Percentiles rank a stretch among this genome's conserved stretches.
These are phyloP conservation scores for Cyclotella atomus DNA, from an alignment of 108 stramenopile species.

Conservation along the genomic window DNA sequence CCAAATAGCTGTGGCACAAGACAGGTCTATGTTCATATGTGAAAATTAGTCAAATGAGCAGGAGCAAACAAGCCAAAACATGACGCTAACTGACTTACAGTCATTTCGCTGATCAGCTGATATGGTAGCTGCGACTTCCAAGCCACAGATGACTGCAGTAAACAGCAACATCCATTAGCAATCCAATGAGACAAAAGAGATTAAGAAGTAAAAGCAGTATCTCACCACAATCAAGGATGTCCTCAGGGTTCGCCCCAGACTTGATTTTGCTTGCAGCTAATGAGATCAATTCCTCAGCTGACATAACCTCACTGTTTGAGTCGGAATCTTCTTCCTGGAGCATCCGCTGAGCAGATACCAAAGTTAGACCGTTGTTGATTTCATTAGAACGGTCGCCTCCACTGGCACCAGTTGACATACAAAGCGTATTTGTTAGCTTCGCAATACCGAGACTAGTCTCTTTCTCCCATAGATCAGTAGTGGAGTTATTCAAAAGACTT, in stretches of 20 bases:
- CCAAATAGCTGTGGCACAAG: slow-evolving; percentile 30
- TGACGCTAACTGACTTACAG: background rate
- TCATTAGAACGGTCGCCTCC: background rate
- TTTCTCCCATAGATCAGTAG: slow-evolving; percentile 40
- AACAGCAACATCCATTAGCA: background rate
- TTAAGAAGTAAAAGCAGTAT: background rate
- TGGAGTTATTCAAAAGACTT: slow-evolving; percentile 12
- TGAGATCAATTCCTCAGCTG: slow-evolving; percentile 24
- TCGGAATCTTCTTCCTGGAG: slow-evolving; percentile 27
- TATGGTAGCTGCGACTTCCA: slow-evolving; percentile 28
- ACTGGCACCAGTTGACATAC: background rate
- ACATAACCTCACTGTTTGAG: slow-evolving; percentile 8
- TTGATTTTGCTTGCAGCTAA: slow-evolving; percentile 31
- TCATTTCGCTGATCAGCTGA: slow-evolving; percentile 16
- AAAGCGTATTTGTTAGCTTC: slow-evolving; percentile 39
- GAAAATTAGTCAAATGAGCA: background rate
- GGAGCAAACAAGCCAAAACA: background rate
- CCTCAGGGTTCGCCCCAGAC: slow-evolving; percentile 21
- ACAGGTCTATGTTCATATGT: background rate
- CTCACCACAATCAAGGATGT: slow-evolving; percentile 22
- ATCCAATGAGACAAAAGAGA: background rate
- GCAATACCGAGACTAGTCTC: slow-evolving; percentile 35
- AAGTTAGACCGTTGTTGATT: slow-evolving; percentile 31
- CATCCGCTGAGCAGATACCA: slow-evolving; percentile 32
- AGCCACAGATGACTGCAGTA: slow-evolving; percentile 16